Conservation (phyloP, 192 early-diverging fungal genomes). For the Diversispora eburnea region DNA sequence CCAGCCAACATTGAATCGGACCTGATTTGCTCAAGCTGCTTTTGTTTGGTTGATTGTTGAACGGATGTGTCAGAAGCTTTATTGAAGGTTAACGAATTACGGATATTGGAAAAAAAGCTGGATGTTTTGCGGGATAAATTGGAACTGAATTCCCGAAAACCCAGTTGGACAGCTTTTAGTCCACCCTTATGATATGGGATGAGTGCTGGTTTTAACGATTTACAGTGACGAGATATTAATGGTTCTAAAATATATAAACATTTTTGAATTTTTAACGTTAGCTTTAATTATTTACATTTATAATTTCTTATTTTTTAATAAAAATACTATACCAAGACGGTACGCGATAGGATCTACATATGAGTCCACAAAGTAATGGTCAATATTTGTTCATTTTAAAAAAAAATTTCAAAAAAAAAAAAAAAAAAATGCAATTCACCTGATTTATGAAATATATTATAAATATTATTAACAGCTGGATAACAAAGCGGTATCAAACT, state of each 20-base stretch:
- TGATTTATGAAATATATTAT: slow-evolving; percentile 76
- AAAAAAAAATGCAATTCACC: not conserved
- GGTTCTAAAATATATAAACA: slow-evolving; percentile 50
- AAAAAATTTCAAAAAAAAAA: not conserved
- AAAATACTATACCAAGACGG: too few relatives aligned
- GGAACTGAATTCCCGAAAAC: slow-evolving; percentile 60
- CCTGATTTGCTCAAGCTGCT: too few relatives aligned
- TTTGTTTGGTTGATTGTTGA: too few relatives aligned
- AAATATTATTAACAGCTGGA: slow-evolving; percentile 68
- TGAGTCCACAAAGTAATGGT: too few relatives aligned
- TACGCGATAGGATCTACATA: not conserved
- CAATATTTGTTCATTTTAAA: not conserved
- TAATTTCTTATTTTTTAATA: not conserved
- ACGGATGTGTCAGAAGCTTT: slow-evolving; percentile 44
- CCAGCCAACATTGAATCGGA: too few relatives aligned
- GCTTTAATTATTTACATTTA: not conserved
- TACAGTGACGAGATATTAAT: slow-evolving; percentile 52
- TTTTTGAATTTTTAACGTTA: not conserved
- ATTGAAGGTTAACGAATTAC: slow-evolving; percentile 24
- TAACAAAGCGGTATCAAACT: slow-evolving; percentile 42
- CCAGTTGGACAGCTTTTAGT: slow-evolving; percentile 63
- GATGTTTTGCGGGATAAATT: slow-evolving; percentile 62
- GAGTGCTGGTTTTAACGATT: slow-evolving; percentile 59
- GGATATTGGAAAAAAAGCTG: slow-evolving; percentile 42
- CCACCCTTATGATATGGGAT: slow-evolving; percentile 83